Base-by-base conservation (phyloP, 2,329 filamentous ascomycete species). In the Cryoendolithus antarcticus region DNA sequence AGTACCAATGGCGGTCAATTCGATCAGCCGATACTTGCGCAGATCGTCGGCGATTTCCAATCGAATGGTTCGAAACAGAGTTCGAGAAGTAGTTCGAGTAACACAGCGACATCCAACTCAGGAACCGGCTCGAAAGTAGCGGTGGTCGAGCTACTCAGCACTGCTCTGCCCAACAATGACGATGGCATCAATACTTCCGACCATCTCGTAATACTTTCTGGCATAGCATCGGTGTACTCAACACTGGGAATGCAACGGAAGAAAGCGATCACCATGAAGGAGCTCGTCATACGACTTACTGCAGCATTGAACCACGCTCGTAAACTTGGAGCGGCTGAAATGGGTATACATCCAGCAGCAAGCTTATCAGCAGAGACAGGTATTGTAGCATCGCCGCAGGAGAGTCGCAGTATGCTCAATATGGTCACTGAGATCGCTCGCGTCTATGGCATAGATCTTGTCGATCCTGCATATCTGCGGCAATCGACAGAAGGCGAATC, bases 271-370 rank as follows among this genome's bases (percentile, higher is more conserved):
- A 77, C 95, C 1, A 72, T 94, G 51, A 80, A 84, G 50, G 86
- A 95, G 54, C 71, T 96, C 36, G 72, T 98, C 6, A 80, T 79
- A 3, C 78, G 86, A 10, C 69, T 96, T 31, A 84, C 93, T 38
- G 80, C 80, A 28, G 86, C 84, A 3, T 70, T 98, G 6, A 80
- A 94, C 4, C 86, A 95, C 60, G 91, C 91, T 10, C 75, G 91
- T 30, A 95, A 93, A 34, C 74, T 89, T 35, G 89, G 89, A 27
- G 91, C 91, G 31, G 88, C 91, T n/a, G 91, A 96, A 56, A 84
- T 91, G 53, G 91, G 89, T 3, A 85, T 98, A 29, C 89, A 96
- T 62, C 91, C 91, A 31, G 89, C 89, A 11, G 86, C 89, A 7
- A 88, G 86, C 0, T 66, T 95, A 37, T 79, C 86, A 19, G 79